Base-by-base conservation (phyloP, 257 asterid species). In the Gynochthodes officinalis region DNA sequence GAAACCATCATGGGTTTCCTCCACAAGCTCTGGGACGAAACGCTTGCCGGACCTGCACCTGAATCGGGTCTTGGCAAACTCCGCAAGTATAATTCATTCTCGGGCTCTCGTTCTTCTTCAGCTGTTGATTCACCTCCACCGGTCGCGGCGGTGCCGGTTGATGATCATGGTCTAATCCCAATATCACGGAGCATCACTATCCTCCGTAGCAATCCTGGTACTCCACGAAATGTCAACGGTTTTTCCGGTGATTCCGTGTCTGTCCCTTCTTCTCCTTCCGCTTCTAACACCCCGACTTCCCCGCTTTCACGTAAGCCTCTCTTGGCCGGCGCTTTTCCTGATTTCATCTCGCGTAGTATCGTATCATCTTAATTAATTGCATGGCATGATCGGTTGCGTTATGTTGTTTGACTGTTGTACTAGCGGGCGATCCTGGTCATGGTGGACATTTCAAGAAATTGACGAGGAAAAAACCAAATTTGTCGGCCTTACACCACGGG, bases 21-120 rank as follows among this genome's bases (percentile, higher is more conserved):
- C 78, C 86, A 91, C 85, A 87, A 86, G 76, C 83, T 89, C 11
- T 91, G 96, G 97, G 97, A 91, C 70, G 97, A 91, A 18, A 91
- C 95, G 57, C 77, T 91, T 0, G 97, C 97, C 69, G 96, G 96
- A 2, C 96, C 97, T 3, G 63, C 92, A 3, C 96, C 97, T 13
- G 94, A 89, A 10, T 72, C 84, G 18, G 96, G 97, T 46, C 84
- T 91, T 3, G 91, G 95, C 1, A 89, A 85, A 72, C 91, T 91
- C 48, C 86, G 95, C 6, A 91, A 91, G 74, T 84, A 82, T 65
- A 86, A 86, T 69, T 84, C 97, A 12, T 83, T 91, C 71, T 64
- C 86, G 4, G 81, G 33, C 49, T 63, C 73, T 33, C 72, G 80
- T 35, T 60, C 80, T 21, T 18, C 76, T 57, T 64, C 75, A n/a